Conservation (phyloP, 805 yeast species). For the Teunomyces kruisii region DNA sequence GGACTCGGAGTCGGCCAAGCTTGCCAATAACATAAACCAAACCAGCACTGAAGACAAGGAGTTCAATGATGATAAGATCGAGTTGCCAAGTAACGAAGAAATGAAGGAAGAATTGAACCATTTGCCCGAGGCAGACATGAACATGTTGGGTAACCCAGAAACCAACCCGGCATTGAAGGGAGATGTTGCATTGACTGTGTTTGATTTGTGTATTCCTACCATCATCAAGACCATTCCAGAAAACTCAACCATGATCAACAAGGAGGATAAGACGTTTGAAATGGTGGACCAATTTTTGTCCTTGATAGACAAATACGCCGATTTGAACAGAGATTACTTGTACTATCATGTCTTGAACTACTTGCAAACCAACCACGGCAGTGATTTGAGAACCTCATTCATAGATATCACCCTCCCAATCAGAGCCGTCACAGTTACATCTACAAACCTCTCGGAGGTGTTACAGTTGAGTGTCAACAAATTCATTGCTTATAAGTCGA, state of each 20-base stretch:
- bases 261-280: constrained; percentile 42
- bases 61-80: constrained; percentile 39
- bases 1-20: constrained; percentile 28
- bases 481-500: constrained; percentile 59
- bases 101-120: constrained; percentile 63
- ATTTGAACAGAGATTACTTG: constrained; percentile 67
- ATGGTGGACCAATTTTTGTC: constrained; percentile 44
- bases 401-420: constrained; percentile 68
- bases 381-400: constrained; percentile 40
- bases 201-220: constrained; percentile 36
- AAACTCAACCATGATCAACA: constrained; percentile 19
- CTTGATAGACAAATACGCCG: constrained; percentile 68
- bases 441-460: constrained; percentile 51
- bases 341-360: constrained; percentile 61
- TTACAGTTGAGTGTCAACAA: constrained; percentile 72
- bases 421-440: constrained; percentile 46
- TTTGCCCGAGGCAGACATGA: constrained; percentile 85
- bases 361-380: constrained; percentile 43
- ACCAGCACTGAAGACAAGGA: constrained; percentile 23
- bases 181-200: constrained; percentile 45
- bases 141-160: constrained; percentile 82
- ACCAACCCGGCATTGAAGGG: constrained; percentile 69
- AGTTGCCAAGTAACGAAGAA: constrained; percentile 53
- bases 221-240: constrained; percentile 24
- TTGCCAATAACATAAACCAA: constrained; percentile 40